Evolutionary conservation across 2,329 filamentous ascomycete species (phyloP), one percentile per base, ranked within the genome.

Genomic region (Bipolaris bicolor): DNA sequence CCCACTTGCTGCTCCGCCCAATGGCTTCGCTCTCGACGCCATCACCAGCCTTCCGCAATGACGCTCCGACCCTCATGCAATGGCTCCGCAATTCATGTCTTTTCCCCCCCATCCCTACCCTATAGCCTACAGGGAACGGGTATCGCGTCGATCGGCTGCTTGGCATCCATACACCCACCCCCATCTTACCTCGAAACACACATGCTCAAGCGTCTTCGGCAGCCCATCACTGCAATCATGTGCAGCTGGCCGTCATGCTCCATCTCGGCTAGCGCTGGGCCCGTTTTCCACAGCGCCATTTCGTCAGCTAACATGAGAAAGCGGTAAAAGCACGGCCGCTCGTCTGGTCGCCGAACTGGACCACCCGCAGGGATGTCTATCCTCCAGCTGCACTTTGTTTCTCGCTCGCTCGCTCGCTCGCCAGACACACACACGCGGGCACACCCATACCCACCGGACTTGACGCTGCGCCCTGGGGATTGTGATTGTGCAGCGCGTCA

Each of bases 301-400:
- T 68, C 60, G 63, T 69, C 67, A 71, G 66, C 67, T 66, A 67
- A 57, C 60, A 58, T 57, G 55, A 53, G 43, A 20, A 67, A 62
- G 60, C 64, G 59, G 60, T 57, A 64, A 50, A 59, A 62, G 67
- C 68, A 71, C 66, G 63, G 69, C 58, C 63, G 61, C 58, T 56
- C 59, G 44, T 56, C 39, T 66, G 70, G 69, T 73, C 72, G 69
- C 67, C 70, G 71, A 69, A 40, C 52, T 57, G 64, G 29, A 62
- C 61, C 65, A 58, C 57, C 60, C 56, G 57, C 65, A 62, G 62
- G 64, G 60, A 67, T 63, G 46, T 33, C 41, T 51, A 47, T 11
- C 48, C 45, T 41, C 55, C 61, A 63, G 56, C 64, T 62, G 61
- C 53, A 46, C 37, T 45, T 50, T 55, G 37, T 44, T 57, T 57